Conservation (phyloP, 2,329 filamentous ascomycete species). For the Ceratocystis huliohia region DNA sequence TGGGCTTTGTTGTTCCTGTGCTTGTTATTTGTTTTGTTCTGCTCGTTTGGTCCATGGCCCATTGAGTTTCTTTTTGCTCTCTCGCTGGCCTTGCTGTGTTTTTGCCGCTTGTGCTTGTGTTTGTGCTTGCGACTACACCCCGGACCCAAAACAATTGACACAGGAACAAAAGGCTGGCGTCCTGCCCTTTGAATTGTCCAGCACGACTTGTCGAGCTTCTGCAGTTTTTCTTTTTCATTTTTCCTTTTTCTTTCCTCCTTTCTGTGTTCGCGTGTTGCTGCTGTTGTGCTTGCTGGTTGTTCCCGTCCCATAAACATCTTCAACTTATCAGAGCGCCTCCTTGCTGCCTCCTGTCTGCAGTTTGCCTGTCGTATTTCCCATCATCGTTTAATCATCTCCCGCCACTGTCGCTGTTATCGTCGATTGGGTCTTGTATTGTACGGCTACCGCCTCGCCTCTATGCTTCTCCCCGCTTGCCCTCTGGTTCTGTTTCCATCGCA, state of each 20-base stretch:
- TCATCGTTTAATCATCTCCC: background rate
- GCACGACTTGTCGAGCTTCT: conserved; percentile 1
- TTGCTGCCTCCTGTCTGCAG: background rate
- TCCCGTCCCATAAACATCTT: background rate
- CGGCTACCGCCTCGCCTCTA: background rate
- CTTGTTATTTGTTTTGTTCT: conserved; percentile 1
- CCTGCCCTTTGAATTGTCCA: conserved; percentile 20
- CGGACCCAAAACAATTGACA: conserved; percentile 20
- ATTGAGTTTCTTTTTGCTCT: background rate
- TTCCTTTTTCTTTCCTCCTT: conserved; percentile 7
- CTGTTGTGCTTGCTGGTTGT: background rate
- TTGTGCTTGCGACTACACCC: background rate
- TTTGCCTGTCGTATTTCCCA: too few species aligned
- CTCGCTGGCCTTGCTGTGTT: background rate
- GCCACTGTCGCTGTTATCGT: background rate
- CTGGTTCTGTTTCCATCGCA: background rate
- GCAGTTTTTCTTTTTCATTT: conserved; percentile 8
- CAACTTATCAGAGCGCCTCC: conserved; percentile 1
- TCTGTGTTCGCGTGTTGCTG: conserved; percentile 2
- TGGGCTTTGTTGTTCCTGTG: background rate
- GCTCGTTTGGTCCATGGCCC: background rate
- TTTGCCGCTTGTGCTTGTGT: conserved; percentile 2
- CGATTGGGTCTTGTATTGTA: background rate
- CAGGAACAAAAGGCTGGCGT: conserved; percentile 29
- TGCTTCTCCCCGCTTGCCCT: background rate